phyloP scores from a whole-genome alignment of 495 filamentous ascomycete genomes.

The Beverwykella pulmonaria region DNA sequence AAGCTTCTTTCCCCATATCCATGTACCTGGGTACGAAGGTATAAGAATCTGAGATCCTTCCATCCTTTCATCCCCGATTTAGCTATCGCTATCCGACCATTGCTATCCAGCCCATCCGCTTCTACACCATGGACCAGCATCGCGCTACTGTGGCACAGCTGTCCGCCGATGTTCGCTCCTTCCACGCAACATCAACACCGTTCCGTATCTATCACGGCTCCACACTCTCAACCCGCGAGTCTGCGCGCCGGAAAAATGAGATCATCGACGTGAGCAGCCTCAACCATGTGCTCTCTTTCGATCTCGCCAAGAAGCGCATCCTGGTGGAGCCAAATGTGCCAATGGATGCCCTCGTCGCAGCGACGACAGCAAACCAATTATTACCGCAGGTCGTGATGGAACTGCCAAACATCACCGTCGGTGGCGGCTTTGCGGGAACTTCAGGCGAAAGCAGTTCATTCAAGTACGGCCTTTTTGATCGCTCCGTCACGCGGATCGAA shows the following conservation, averaged over 20 bases:
- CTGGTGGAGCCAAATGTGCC: constrained; percentile 68
- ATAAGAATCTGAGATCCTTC: background rate
- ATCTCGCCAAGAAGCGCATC: constrained; percentile 44
- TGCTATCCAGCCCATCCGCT: background rate
- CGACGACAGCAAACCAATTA: constrained; percentile 54
- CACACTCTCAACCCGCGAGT: constrained; percentile 69
- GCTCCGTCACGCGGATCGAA: constrained; percentile 57
- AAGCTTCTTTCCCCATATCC: background rate
- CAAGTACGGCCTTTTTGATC: constrained; percentile 61
- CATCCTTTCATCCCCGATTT: background rate
- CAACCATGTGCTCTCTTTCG: constrained; percentile 46
- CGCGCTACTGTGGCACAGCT: constrained; percentile 18
- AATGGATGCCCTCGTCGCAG: constrained; percentile 62
- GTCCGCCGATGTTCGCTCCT: constrained; percentile 8
- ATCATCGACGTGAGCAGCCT: constrained; percentile 58
- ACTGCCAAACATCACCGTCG: constrained; percentile 66
- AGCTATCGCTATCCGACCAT: background rate
- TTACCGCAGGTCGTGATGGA: constrained; percentile 64
- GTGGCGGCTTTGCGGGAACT: constrained; percentile 64
- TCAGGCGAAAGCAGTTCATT: constrained; percentile 63
- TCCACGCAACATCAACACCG: constrained; percentile 18
- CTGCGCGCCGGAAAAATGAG: constrained; percentile 48
- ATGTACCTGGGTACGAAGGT: background rate
- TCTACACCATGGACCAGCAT: constrained; percentile 29
- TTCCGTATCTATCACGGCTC: constrained; percentile 81